Percentiles rank a stretch among this genome's conserved stretches.
These are phyloP conservation scores for Neocallimastix lanati DNA, from an alignment of 192 early-diverging fungal genomes.

Conservation along the genomic window DNA sequence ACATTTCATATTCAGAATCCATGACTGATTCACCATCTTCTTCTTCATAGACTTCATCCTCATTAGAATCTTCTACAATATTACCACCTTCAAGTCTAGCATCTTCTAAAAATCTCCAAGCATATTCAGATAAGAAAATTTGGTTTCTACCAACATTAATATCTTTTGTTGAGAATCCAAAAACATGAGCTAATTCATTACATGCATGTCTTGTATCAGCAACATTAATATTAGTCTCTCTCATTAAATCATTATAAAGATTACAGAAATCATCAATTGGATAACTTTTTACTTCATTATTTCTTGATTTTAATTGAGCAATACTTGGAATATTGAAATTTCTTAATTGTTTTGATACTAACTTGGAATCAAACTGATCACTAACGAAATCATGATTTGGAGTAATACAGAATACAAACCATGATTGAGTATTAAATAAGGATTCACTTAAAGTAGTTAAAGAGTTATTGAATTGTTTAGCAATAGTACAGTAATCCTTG, in stretches of 20 bases:
- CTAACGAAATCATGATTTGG: not conserved
- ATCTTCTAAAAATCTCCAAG: not conserved
- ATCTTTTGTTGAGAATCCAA: not conserved
- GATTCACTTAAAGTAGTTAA: slow-evolving; percentile 22
- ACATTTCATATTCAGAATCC: not conserved
- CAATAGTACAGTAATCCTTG: too few relatives aligned
- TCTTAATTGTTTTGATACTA: too few relatives aligned
- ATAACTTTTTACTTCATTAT: not conserved
- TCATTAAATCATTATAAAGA: not conserved
- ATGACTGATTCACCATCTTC: not conserved
- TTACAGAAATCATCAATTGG: not conserved
- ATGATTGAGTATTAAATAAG: slow-evolving; percentile 37
- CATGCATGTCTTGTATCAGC: not conserved
- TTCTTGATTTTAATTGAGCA: too few relatives aligned
- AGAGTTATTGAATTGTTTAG: slow-evolving; percentile 17
- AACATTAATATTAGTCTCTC: too few relatives aligned
- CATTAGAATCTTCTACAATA: not conserved
- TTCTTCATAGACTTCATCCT: not conserved
- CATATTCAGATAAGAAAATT: not conserved
- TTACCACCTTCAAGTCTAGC: not conserved
- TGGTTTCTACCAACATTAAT: not conserved
- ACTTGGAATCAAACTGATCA: not conserved
- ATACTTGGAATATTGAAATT: not conserved
- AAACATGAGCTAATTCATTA: not conserved
- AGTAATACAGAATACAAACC: slow-evolving; percentile 52